phyloP scores from a whole-genome alignment of 352 stramenopile genomes.

The Phytophthora cryptogea region DNA sequence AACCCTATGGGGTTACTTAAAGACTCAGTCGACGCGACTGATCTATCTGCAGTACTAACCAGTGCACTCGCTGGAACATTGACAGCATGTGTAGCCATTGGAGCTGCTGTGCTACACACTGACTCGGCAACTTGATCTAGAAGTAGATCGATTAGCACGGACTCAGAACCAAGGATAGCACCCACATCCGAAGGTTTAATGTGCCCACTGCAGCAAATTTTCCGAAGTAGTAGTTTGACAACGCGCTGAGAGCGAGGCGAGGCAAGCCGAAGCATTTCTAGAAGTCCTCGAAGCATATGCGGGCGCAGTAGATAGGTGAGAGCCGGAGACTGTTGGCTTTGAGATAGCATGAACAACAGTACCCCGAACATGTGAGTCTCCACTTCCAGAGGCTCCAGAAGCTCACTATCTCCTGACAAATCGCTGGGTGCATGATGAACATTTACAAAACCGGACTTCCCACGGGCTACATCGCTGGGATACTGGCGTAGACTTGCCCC shows the following conservation, averaged over 20 bases:
- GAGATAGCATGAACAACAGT: slow-evolving; percentile 80
- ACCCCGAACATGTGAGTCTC: slow-evolving; percentile 75
- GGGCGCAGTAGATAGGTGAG: slow-evolving; percentile 63
- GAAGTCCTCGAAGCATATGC: slow-evolving; percentile 68
- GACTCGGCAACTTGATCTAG: slow-evolving; percentile 89
- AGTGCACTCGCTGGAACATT: slow-evolving; percentile 40
- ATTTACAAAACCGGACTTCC: slow-evolving; percentile 46
- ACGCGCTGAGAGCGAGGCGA: slow-evolving; percentile 84
- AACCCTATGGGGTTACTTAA: slow-evolving; percentile 84
- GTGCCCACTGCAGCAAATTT: slow-evolving; percentile 70
- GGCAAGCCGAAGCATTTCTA: slow-evolving; percentile 76
- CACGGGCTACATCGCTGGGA: slow-evolving; percentile 45
- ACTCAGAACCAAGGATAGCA: slow-evolving; percentile 77
- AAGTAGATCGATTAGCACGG: slow-evolving; percentile 80
- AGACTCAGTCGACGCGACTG: slow-evolving; percentile 60
- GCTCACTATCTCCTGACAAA: slow-evolving; percentile 38
- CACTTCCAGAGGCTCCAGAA: slow-evolving; percentile 79
- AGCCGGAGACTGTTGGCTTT: slow-evolving; percentile 67
- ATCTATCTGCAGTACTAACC: slow-evolving; percentile 23
- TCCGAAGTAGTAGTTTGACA: slow-evolving; percentile 77
- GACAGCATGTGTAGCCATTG: slow-evolving; percentile 59
- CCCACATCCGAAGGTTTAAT: slow-evolving; percentile 72
- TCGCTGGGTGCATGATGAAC: slow-evolving; percentile 40
- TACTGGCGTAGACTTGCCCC: slow-evolving; percentile 50
- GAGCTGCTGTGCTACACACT: slow-evolving; percentile 76